Conservation (phyloP, 176 grass and related monocot species). For the Juncus inflexus region DNA sequence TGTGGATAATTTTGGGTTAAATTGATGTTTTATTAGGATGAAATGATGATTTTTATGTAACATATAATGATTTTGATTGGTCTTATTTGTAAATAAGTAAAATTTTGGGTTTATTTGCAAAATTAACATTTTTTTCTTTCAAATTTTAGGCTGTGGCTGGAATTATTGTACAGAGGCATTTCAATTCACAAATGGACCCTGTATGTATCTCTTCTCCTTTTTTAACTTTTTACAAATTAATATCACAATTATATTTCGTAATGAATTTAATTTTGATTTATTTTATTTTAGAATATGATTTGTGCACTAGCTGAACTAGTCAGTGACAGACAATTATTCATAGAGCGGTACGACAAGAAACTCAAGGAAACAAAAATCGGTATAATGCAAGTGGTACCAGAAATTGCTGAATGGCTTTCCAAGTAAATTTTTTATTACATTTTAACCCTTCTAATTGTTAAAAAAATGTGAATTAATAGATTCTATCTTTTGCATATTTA, state of each 20-base stretch:
- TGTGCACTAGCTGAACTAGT: slow-evolving; percentile 74
- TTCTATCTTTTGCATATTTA: slow-evolving; percentile 22
- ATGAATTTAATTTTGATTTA: slow-evolving; percentile 7
- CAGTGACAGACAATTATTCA: slow-evolving; percentile 66
- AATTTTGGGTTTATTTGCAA: background rate
- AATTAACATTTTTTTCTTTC: slow-evolving; percentile 2
- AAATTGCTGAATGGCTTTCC: slow-evolving; percentile 81
- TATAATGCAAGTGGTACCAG: slow-evolving; percentile 77
- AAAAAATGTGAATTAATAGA: slow-evolving; percentile 9
- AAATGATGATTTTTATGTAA: background rate
- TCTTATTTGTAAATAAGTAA: background rate
- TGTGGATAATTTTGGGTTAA: background rate
- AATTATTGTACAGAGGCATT: slow-evolving; percentile 67
- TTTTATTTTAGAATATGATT: slow-evolving; percentile 69
- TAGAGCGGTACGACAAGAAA: slow-evolving; percentile 64
- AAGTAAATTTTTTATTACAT: slow-evolving; percentile 41
- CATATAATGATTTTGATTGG: slow-evolving; percentile 14
- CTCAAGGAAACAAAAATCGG: slow-evolving; percentile 70
- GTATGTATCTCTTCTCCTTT: slow-evolving; percentile 42
- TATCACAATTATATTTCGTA: background rate
- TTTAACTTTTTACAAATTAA: slow-evolving; percentile 4
- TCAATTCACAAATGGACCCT: slow-evolving; percentile 78
- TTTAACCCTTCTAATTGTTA: background rate
- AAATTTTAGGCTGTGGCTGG: slow-evolving; percentile 65
- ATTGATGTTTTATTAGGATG: too few relatives aligned